A percentile compares a stretch with the other conserved stretches of the same genome.
phyloP scores from a whole-genome alignment of 2,329 filamentous ascomycete species.

The Achaetomium macrosporum region DNA sequence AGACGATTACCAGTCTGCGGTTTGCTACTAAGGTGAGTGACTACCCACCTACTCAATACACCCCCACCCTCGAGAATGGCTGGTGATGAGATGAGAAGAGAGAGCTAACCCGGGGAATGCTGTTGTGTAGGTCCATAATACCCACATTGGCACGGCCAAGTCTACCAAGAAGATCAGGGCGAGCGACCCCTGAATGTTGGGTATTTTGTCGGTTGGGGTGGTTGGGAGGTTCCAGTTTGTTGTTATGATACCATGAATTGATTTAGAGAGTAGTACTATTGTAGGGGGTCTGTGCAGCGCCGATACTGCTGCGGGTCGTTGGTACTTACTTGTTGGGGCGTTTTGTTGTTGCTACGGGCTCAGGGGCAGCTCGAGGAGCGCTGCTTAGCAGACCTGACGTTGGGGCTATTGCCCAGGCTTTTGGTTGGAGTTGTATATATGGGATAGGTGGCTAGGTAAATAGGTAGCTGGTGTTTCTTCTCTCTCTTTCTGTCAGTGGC shows the following conservation, averaged over 20 bases:
- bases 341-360: neutral
- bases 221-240: neutral
- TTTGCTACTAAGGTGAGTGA: constrained; percentile 85
- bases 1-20: constrained; percentile 89
- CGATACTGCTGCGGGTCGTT: neutral
- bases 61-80: too few relatives aligned
- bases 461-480: too few relatives aligned
- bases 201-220: neutral
- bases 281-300: neutral
- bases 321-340: neutral
- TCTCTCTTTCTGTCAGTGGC: too few relatives aligned
- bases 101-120: neutral
- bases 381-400: neutral
- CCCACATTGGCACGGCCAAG: constrained; percentile 85
- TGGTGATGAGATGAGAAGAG: neutral
- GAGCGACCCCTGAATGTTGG: neutral
- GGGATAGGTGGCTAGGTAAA: too few relatives aligned
- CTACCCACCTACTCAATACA: too few relatives aligned
- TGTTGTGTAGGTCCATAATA: constrained; percentile 64
- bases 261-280: neutral
- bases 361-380: neutral
- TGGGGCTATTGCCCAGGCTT: neutral
- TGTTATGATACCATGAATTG: constrained; percentile 2
- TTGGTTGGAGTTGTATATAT: neutral
- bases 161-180: constrained; percentile 55